phyloP scores from a whole-genome alignment of 2,329 filamentous ascomycete species.

The Colletotrichum sp. region DNA sequence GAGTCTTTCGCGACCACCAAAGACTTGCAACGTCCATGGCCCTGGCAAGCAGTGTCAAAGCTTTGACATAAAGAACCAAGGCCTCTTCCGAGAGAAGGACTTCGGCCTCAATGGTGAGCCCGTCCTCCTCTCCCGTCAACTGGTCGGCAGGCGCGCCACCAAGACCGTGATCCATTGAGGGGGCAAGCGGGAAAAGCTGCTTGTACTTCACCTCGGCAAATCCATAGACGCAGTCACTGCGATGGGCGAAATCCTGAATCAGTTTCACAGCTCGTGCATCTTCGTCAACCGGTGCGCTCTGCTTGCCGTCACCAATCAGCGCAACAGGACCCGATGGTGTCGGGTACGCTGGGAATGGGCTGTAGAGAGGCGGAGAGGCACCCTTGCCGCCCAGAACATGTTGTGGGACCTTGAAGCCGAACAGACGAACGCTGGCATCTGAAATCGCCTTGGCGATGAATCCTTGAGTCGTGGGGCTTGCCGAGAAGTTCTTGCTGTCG shows the following conservation, averaged over 20 bases:
- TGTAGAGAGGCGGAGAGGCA: constrained; percentile 78
- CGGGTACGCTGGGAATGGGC: constrained; percentile 85
- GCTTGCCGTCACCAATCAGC: constrained; percentile 71
- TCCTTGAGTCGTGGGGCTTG: constrained; percentile 79
- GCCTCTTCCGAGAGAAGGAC: constrained; percentile 92
- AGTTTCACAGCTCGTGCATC: constrained; percentile 78
- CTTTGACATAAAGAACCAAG: constrained; percentile 94
- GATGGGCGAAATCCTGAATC: constrained; percentile 90
- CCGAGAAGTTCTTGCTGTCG: constrained; percentile 72
- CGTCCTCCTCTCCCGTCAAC: constrained; percentile 66
- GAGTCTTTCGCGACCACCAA: constrained; percentile 86
- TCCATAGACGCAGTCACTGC: constrained; percentile 95
- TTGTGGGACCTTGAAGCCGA: constrained; percentile 74
- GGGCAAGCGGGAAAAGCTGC: constrained; percentile 88
- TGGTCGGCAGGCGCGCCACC: constrained; percentile 65
- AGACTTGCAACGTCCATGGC: constrained; percentile 93
- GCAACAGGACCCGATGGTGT: constrained; percentile 65
- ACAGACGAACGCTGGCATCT: constrained; percentile 80
- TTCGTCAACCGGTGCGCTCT: constrained; percentile 71
- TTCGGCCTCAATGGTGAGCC: constrained; percentile 84
- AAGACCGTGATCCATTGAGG: constrained; percentile 75
- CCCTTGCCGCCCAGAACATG: constrained; percentile 62
- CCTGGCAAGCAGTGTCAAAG: constrained; percentile 85
- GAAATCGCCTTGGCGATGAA: constrained; percentile 95
- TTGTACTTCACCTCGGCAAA: constrained; percentile 99